Evolutionary conservation across 1,139 yeast species (phyloP).

Genomic region (Zygosaccharomyces pseudobailii): DNA sequence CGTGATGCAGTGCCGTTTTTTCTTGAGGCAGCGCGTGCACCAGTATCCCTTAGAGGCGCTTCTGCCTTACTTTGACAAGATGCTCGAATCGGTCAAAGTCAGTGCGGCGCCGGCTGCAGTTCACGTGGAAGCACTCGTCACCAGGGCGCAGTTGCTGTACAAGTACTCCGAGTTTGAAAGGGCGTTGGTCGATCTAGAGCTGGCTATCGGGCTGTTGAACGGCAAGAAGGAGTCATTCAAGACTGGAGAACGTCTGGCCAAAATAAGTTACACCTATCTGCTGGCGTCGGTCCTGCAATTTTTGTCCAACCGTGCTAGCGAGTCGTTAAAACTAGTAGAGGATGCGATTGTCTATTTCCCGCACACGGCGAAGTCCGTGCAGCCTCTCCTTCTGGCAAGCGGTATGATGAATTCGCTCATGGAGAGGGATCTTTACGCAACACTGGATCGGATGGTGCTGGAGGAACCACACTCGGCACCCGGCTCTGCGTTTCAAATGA

Average conservation of each 20-base stretch:
- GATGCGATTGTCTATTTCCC: conserved; percentile 10
- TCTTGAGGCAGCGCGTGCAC: conserved; percentile 13
- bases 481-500: conserved; percentile 11
- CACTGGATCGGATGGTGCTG: conserved; percentile 8
- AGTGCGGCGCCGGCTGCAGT: conserved; percentile 10
- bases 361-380: conserved; percentile 13
- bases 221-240: conserved; percentile 11
- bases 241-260: conserved; percentile 11
- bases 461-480: conserved; percentile 9
- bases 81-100: conserved; percentile 12
- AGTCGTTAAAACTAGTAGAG: conserved; percentile 9
- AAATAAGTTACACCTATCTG: conserved; percentile 15
- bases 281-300: conserved; percentile 14
- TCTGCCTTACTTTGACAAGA: conserved; percentile 15
- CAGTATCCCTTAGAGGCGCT: conserved; percentile 7
- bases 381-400: conserved; percentile 12
- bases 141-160: conserved; percentile 21
- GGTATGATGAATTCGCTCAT: conserved; percentile 11
- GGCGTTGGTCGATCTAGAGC: conserved; percentile 14
- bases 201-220: conserved; percentile 13
- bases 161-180: conserved; percentile 11
- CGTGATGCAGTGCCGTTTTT: conserved; percentile 17
- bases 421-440: conserved; percentile 3
- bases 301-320: conserved; percentile 1
- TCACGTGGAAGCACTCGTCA: conserved; percentile 17